phyloP scores from a whole-genome alignment of 768 basidiomycete genomes.

The Leccinum imitatum region DNA sequence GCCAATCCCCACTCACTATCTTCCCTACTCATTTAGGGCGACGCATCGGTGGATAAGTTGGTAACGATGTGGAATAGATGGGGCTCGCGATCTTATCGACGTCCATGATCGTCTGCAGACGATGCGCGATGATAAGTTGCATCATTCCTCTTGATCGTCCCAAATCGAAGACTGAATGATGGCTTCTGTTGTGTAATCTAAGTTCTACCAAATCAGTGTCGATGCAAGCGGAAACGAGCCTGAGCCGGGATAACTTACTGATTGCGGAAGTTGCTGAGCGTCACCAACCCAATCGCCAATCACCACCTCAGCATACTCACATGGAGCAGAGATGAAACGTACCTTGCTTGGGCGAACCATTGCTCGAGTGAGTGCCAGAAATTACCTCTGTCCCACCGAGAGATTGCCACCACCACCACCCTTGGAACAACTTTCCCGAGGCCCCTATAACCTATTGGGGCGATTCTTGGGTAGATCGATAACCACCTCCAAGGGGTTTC shows the following conservation, averaged over 20 bases:
- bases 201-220: not conserved
- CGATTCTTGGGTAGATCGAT: not conserved
- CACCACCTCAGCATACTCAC: not conserved
- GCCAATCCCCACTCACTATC: conserved; percentile 29
- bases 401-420: conserved; percentile 43
- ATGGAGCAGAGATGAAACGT: not conserved
- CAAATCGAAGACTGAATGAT: conserved; percentile 58
- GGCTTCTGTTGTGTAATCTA: conserved; percentile 53
- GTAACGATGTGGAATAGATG: not conserved
- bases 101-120: conserved; percentile 53
- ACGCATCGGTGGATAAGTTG: not conserved
- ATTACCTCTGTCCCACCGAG: conserved; percentile 61
- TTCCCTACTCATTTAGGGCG: conserved; percentile 41
- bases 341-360: conserved; percentile 54
- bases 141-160: conserved; percentile 44
- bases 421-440: not conserved
- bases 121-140: conserved; percentile 39
- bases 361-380: conserved; percentile 58
- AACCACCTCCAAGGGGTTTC: not conserved
- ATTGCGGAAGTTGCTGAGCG: conserved; percentile 45
- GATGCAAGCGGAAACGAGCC: not conserved
- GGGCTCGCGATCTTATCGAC: conserved; percentile 53
- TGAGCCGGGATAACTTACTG: conserved; percentile 21
- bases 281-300: not conserved
- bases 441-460: not conserved